Evolutionary conservation across 495 filamentous ascomycete genomes (phyloP).

Genomic region (Staphylotrichum tortipilum): DNA sequence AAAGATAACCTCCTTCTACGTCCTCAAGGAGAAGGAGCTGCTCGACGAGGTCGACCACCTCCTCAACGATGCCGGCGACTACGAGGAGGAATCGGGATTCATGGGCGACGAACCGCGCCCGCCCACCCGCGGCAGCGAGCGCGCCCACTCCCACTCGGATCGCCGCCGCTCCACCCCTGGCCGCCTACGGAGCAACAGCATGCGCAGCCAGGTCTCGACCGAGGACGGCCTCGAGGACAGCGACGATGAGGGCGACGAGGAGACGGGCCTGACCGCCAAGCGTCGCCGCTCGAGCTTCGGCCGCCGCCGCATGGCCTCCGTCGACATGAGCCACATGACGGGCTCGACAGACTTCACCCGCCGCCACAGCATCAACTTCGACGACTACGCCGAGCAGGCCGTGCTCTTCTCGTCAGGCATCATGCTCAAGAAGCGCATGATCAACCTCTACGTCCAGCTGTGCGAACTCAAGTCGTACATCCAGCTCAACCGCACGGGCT

Average conservation of each 20-base stretch:
- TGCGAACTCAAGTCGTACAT: constrained; percentile 94
- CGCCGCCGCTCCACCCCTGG: constrained; percentile 10
- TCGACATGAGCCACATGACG: constrained; percentile 13
- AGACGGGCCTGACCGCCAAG: constrained; percentile 46
- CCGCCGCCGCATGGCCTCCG: constrained; percentile 37
- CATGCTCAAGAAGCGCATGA: constrained; percentile 81
- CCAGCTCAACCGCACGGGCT: constrained; percentile 93
- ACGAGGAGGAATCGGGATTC: constrained; percentile 52
- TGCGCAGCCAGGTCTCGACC: constrained; percentile 35
- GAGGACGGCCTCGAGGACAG: constrained; percentile 45
- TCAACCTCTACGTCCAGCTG: constrained; percentile 82
- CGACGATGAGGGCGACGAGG: constrained; percentile 62
- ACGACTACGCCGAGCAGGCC: constrained; percentile 68
- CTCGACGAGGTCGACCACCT: constrained; percentile 70
- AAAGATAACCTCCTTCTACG: constrained; percentile 86
- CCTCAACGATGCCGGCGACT: constrained; percentile 63
- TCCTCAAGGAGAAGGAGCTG: constrained; percentile 77
- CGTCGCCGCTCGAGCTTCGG: constrained; percentile 22
- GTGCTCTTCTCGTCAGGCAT: constrained; percentile 71
- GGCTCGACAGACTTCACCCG: constrained; percentile 36
- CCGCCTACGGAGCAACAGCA: constrained; percentile 27
- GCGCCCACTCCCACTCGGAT: background rate
- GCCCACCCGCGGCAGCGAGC: constrained; percentile 23
- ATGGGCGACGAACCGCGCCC: constrained; percentile 22
- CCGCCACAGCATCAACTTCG: constrained; percentile 51